phyloP scores from a whole-genome alignment of 306 rosid genomes.

The Lathyrus tuberosus region DNA sequence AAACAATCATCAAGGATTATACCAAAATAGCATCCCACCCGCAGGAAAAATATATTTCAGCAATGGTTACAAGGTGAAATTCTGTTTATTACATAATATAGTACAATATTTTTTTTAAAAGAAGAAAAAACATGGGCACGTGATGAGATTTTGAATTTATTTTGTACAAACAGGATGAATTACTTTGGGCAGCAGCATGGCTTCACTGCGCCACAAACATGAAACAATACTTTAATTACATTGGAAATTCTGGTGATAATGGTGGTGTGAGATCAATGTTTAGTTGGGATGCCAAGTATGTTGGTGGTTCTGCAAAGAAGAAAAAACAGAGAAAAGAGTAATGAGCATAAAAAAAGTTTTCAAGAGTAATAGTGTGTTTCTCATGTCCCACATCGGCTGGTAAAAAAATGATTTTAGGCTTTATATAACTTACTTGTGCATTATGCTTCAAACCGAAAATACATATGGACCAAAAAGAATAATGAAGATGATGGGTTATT shows the following conservation, averaged over 20 bases:
- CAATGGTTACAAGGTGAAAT: constrained; percentile 60
- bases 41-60: constrained; percentile 49
- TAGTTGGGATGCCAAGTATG: constrained; percentile 67
- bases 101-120: no score
- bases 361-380: no score
- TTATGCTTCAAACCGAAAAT: no score
- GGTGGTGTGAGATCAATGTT: constrained; percentile 55
- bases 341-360: no score
- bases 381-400: no score
- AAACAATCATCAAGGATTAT: constrained; percentile 36
- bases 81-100: no score
- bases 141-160: neutral
- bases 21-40: constrained; percentile 46
- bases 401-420: no score
- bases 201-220: constrained; percentile 50
- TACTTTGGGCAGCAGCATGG: constrained; percentile 77
- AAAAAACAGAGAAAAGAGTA: no score
- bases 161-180: constrained; percentile 52
- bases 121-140: neutral
- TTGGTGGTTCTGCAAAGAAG: no score
- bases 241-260: constrained; percentile 2
- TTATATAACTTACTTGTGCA: no score
- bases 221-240: constrained; percentile 43
- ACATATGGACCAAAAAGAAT: no score
- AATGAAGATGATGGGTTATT: no score